phyloP scores from a whole-genome alignment of 106 monocot genomes.

The Alisma plantagoaquatica region DNA sequence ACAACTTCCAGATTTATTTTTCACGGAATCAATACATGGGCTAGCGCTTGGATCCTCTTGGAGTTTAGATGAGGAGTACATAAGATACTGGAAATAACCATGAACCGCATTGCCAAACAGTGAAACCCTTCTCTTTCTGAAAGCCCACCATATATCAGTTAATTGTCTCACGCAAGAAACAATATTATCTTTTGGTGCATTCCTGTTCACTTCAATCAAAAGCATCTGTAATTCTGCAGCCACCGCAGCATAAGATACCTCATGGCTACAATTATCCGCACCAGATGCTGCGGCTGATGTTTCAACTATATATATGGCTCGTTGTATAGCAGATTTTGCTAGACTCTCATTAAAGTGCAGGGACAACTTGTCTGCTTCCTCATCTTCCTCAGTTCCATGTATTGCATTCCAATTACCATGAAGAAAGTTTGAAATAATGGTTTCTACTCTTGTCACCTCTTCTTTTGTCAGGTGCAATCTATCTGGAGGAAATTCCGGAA shows the following conservation, averaged over 20 bases:
- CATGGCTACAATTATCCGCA: conserved; percentile 37
- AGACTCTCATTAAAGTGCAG: conserved; percentile 12
- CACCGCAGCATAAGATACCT: conserved; percentile 44
- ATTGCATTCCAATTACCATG: conserved; percentile 6
- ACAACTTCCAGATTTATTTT: conserved; percentile 44
- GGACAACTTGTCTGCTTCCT: conserved; percentile 1
- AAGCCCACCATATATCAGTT: conserved; percentile 64
- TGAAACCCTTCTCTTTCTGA: conserved; percentile 72
- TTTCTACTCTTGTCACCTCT: conserved; percentile 51
- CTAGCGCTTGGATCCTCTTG: conserved; percentile 10
- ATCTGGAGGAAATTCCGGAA: conserved; percentile 42
- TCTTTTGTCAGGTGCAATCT: conserved; percentile 57
- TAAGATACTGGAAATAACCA: conserved; percentile 89
- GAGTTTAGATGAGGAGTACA: conserved; percentile 43
- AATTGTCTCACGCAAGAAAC: conserved; percentile 32
- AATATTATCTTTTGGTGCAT: conserved; percentile 17
- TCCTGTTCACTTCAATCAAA: conserved; percentile 26
- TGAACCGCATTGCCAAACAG: conserved; percentile 83
- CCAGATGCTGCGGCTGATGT: conserved; percentile 54
- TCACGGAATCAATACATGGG: conserved; percentile 19
- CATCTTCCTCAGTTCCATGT: conserved; percentile 8
- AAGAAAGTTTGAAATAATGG: conserved; percentile 35
- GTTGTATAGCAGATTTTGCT: conserved; percentile 40
- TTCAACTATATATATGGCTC: conserved; percentile 56
- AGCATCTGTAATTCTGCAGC: conserved; percentile 46